phyloP scores from a whole-genome alignment of 352 stramenopile genomes.

The Bremia lactucae region DNA sequence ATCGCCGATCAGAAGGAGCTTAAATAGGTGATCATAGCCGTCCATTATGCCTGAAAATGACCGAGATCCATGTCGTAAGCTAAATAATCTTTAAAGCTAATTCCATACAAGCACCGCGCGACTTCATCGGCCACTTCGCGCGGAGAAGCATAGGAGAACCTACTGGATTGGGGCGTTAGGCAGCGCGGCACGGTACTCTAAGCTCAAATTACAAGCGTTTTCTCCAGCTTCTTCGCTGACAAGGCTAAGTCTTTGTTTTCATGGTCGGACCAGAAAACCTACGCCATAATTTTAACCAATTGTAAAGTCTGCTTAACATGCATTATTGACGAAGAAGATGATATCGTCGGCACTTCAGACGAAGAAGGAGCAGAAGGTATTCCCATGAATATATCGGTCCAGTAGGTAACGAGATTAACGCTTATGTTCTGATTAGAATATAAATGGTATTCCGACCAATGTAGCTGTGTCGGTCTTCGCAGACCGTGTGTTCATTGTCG shows the following conservation, averaged over 20 bases:
- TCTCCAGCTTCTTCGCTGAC: conserved; percentile 8
- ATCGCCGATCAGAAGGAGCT: conserved; percentile 97
- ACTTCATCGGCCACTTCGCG: no score
- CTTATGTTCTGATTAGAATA: conserved; percentile 27
- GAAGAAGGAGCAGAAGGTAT: conserved; percentile 30
- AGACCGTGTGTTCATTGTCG: conserved; percentile 73
- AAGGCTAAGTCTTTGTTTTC: conserved; percentile 19
- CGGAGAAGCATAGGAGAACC: no score
- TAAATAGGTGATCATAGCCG: conserved; percentile 97
- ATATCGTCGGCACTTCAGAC: conserved; percentile 27
- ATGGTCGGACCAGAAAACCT: conserved; percentile 13
- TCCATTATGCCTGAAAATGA: conserved; percentile 33
- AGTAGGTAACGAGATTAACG: background rate
- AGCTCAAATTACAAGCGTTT: conserved; percentile 8
- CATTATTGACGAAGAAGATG: conserved; percentile 8
- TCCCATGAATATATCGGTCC: background rate
- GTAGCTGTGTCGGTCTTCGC: conserved; percentile 66
- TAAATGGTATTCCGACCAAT: conserved; percentile 63
- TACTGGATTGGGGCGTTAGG: conserved; percentile 1
- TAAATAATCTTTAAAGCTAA: no score
- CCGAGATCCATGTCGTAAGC: background rate
- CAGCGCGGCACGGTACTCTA: conserved; percentile 4
- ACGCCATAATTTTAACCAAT: conserved; percentile 12
- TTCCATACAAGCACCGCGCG: no score
- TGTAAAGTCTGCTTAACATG: no score